A percentile compares a stretch with the other conserved stretches of the same genome.
These are phyloP conservation scores for Neurospora tetraspora DNA, from an alignment of 495 filamentous ascomycete genomes.

Conservation along the genomic window DNA sequence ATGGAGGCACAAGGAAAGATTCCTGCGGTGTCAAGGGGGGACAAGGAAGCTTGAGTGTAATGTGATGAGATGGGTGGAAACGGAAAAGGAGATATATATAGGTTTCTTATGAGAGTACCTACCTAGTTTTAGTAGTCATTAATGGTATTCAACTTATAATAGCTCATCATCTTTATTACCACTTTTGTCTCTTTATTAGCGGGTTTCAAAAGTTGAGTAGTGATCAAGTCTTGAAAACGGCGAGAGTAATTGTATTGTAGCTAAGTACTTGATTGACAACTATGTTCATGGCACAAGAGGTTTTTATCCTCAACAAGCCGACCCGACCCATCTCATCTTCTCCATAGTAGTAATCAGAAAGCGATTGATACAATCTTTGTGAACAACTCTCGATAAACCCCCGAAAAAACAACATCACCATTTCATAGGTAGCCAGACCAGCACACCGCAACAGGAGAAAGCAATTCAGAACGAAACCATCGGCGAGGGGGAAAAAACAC, in stretches of 20 bases:
- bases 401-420: neutral
- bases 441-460: neutral
- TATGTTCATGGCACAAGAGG: neutral
- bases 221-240: too few relatives aligned
- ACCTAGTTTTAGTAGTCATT: too few relatives aligned
- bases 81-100: too few relatives aligned
- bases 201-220: too few relatives aligned
- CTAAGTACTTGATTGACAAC: neutral
- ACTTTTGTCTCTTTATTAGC: too few relatives aligned
- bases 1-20: neutral
- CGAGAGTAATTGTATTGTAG: too few relatives aligned
- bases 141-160: too few relatives aligned
- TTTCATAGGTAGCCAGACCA: neutral
- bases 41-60: too few relatives aligned
- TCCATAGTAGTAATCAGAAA: neutral
- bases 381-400: neutral
- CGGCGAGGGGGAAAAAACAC: neutral
- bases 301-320: neutral
- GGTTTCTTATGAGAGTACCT: too few relatives aligned
- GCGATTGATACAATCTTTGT: neutral
- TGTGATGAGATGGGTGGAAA: too few relatives aligned
- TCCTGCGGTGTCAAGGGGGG: neutral
- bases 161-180: too few relatives aligned
- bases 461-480: neutral
- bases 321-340: neutral